phyloP scores from a whole-genome alignment of 148 eudicot species.

The Chenopodium suecicum region DNA sequence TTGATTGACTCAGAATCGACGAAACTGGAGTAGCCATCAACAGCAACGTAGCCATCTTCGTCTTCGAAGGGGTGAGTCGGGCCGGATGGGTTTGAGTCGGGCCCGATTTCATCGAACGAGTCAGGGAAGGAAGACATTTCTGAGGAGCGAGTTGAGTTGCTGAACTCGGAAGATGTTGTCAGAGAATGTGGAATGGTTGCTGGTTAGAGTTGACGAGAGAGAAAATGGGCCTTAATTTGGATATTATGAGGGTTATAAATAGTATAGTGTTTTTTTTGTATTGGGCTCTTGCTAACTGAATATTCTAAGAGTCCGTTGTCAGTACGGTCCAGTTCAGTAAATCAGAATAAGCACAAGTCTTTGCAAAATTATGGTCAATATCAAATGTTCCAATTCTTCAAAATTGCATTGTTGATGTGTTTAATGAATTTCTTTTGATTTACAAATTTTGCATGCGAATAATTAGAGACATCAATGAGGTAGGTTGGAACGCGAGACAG shows the following conservation, averaged over 20 bases:
- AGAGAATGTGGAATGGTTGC: not conserved
- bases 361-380: too few relatives aligned
- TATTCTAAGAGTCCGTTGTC: too few relatives aligned
- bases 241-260: too few relatives aligned
- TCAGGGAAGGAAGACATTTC: constrained; percentile 38
- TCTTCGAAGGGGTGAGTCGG: constrained; percentile 33
- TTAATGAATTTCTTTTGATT: too few relatives aligned
- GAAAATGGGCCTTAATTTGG: not conserved
- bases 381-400: too few relatives aligned
- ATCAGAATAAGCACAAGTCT: too few relatives aligned
- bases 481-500: rapidly evolving
- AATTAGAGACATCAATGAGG: too few relatives aligned
- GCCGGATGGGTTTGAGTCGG: constrained; percentile 26
- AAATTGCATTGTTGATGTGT: too few relatives aligned
- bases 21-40: constrained; percentile 20
- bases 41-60: constrained; percentile 10
- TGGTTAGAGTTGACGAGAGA: not conserved
- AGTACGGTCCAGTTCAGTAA: too few relatives aligned
- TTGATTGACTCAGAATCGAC: constrained; percentile 28
- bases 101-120: constrained; percentile 37
- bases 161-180: not conserved
- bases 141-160: not conserved
- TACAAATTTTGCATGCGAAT: too few relatives aligned
- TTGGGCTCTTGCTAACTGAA: too few relatives aligned
- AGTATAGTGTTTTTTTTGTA: too few relatives aligned